Conservation (phyloP, 139 green algal species). For the Haematococcus lacustris region DNA sequence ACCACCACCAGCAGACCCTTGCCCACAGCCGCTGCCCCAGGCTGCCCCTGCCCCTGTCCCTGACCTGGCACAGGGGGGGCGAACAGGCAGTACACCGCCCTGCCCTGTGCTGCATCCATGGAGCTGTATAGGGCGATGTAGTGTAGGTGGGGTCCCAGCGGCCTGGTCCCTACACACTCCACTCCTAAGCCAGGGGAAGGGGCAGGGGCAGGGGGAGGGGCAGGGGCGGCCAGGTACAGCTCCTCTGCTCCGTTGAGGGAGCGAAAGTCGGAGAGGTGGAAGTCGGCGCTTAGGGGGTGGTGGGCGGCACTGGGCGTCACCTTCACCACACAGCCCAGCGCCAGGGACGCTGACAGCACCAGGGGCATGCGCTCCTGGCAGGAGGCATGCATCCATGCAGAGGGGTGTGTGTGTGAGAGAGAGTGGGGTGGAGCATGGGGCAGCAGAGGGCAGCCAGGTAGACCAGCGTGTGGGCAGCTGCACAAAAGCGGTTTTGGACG, state of each 20-base stretch:
- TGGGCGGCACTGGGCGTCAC: conserved; percentile 27
- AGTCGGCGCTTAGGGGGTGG: conserved; percentile 47
- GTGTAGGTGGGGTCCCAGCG: conserved; percentile 37
- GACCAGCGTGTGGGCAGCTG: no score
- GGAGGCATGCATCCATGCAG: conserved; percentile 39
- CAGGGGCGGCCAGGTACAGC: conserved; percentile 56
- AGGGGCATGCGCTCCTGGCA: conserved; percentile 76
- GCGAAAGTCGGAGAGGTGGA: conserved; percentile 65
- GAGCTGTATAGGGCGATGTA: conserved; percentile 66
- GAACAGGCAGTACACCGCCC: conserved; percentile 51
- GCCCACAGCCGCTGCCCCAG: conserved; percentile 20
- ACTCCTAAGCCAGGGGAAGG: neutral
- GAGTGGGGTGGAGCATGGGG: no score
- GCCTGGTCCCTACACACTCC: conserved; percentile 14
- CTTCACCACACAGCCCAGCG: conserved; percentile 67
- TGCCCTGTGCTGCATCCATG: conserved; percentile 24
- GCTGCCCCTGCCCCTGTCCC: conserved; percentile 56
- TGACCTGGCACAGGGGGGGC: conserved; percentile 33
- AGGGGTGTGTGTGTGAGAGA: no score
- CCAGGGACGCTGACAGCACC: conserved; percentile 49
- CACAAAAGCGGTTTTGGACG: no score
- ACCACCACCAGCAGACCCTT: conserved; percentile 44
- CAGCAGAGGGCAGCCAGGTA: no score
- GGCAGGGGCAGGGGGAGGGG: no score
- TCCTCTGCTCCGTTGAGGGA: no score